Percentiles rank a stretch among this genome's conserved stretches.
These are phyloP conservation scores for Pichia sp. DNA, from an alignment of 1,139 yeast species.

Conservation along the genomic window DNA sequence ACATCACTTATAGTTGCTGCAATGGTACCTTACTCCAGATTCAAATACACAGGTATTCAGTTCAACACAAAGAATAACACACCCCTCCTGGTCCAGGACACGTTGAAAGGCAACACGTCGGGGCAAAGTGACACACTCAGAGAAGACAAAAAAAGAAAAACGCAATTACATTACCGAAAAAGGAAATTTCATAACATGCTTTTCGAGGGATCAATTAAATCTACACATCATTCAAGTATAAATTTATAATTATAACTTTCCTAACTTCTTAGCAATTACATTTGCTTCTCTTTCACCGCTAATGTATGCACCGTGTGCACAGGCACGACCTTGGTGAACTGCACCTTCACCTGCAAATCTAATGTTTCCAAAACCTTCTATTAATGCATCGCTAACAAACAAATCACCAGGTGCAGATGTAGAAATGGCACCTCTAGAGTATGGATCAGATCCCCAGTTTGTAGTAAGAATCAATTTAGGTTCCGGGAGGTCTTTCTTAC, in stretches of 20 bases:
- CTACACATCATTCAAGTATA: not conserved
- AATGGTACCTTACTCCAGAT: no score
- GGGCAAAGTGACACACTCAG: not conserved
- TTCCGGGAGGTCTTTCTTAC: constrained; percentile 23
- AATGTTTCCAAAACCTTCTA: constrained; percentile 39
- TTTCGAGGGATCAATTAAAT: no score
- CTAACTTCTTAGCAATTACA: constrained; percentile 11
- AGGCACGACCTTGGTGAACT: constrained; percentile 45
- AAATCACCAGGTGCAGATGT: constrained; percentile 39
- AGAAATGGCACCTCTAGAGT: constrained; percentile 44
- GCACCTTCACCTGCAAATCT: constrained; percentile 57
- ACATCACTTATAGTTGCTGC: not conserved
- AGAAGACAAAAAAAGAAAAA: not conserved
- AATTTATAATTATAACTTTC: not conserved
- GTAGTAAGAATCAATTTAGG: constrained; percentile 42
- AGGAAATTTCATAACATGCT: constrained; percentile 1
- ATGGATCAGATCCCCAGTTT: constrained; percentile 47
- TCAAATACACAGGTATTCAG: no score
- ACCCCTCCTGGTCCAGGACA: not conserved
- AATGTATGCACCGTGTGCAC: constrained; percentile 51
- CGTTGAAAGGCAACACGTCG: not conserved
- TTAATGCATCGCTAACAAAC: constrained; percentile 28
- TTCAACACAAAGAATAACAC: no score
- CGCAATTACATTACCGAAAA: constrained; percentile 3
- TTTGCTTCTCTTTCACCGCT: constrained; percentile 47